Base-by-base conservation (phyloP, 768 basidiomycete species). In the Crucibulum laeve region DNA sequence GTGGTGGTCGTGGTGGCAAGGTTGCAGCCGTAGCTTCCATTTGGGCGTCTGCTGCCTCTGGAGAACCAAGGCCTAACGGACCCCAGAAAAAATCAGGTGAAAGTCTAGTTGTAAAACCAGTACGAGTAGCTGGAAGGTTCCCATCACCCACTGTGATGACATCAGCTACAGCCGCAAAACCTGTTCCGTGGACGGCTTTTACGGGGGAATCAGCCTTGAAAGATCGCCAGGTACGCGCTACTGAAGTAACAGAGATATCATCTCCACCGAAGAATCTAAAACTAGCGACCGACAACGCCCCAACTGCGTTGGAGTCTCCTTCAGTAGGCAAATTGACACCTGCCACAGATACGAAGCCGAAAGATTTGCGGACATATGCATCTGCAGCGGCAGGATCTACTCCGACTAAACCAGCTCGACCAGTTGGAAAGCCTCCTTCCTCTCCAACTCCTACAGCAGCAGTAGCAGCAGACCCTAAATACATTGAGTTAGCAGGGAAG, bases 1-100 rank as follows among this genome's bases (percentile, higher is more conserved):
- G 87, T 17, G 87, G 89, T 3, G 88, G 89, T 2, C 67, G 74
- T 33, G 88, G 89, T 2, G 89, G 87, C 10, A 74, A 76, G 42
- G 88, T 90, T 13, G 70, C 85, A 2, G 69, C 86, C 3, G 84
- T 88, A 1, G 79, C 84, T 0, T 76, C 86, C 2, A 65, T 91
- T 18, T 91, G 87, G 87, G 78, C 84, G 2, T 65, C 79, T 25
- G 77, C 71, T n/a, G 70, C 68, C 5, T 51, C 60, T 11, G 47
- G 28, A 30, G 28, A 30, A 30, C 28, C 8, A 30, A 30, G 28
- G n/a, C 28, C 28, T 30, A n/a, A 36, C 8, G 17, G 35, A 17
- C 35, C 18, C 17, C 7, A 36, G 18, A 6, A 17, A 10, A 17
- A 11, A 10, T 8, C 10, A 18, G 8, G 17, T 18, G 8, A 19